Evolutionary conservation across 495 filamentous ascomycete genomes (phyloP), one percentile per base, ranked within the genome.

Genomic region (Aspergillus baeticus): DNA sequence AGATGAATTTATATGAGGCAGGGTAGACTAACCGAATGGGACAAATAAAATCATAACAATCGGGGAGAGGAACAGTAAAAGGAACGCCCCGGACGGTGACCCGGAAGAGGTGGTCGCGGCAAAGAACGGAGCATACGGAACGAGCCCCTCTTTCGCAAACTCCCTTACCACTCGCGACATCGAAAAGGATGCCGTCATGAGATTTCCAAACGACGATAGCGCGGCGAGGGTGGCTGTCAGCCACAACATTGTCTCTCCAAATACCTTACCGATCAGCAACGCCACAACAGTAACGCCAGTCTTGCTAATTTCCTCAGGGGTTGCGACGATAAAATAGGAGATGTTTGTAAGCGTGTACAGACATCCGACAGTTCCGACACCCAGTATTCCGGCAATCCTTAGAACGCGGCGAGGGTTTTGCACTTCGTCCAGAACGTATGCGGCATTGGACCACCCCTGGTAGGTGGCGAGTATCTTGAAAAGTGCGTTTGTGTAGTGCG

Each of bases 381-480:
- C 84, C 0, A 79, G 71, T 2, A 84, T 69, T 0, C 78, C 82
- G 15, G 84, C 85, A 0, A 81, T 81, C 44, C 79, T 84, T 10
- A 91, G 66, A 0, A 86, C 89, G 10, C 78, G 73, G 4, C 87
- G 79, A 0, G 87, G 87, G 54, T 89, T 72, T 47, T 83, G 81
- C 34, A 90, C 85, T 62, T 91, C 87, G 57, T 89, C 88, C 44
- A 89, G 64, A 11, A 90, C 87, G 55, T 90, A 87, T 53, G 84
- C 87, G 29, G 84, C 76, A 60, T 89, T 90, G 5, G 73, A 76
- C 51, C 85, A 77, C 1, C 85, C 87, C 1, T 84, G 72, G 59
- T 85, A 90, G 0, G 87, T 84, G 54, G 87, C 87, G 37, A 84
- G 78, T 0, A 90, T 80, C 60, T 88, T 88, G 71, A 88, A 88